Conservation (phyloP, 2,329 filamentous ascomycete genomes). For the Clonostachys solani region DNA sequence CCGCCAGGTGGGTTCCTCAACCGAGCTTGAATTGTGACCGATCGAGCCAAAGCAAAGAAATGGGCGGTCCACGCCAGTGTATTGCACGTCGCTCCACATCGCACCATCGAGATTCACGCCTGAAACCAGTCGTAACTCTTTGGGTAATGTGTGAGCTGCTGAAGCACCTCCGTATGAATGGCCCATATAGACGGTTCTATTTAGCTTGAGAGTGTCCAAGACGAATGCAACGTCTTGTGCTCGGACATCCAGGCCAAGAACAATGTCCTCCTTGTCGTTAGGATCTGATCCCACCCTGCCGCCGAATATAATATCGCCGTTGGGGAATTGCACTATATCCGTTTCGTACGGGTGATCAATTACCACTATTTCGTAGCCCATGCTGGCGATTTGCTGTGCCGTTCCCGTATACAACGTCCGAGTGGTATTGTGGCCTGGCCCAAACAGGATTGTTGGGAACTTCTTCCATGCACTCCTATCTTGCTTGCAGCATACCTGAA, state of each 20-base stretch:
- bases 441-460: constrained; percentile 30
- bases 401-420: constrained; percentile 36
- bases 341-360: constrained; percentile 46
- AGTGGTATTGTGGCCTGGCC: constrained; percentile 36
- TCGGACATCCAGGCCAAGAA: constrained; percentile 19
- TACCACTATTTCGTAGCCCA: constrained; percentile 38
- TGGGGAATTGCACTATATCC: constrained; percentile 37
- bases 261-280: constrained; percentile 3
- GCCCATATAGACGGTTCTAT: constrained; percentile 18
- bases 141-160: constrained; percentile 20
- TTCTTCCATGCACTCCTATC: constrained; percentile 8
- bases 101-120: constrained; percentile 36
- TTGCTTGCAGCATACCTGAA: constrained; percentile 12
- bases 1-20: constrained; percentile 13
- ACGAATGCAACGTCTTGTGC: constrained; percentile 29
- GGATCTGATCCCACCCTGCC: constrained; percentile 9
- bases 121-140: constrained; percentile 23
- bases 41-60: constrained; percentile 22
- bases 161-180: constrained; percentile 33
- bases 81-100: constrained; percentile 20
- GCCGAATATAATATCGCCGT: constrained; percentile 26
- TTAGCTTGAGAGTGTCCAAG: constrained; percentile 21
- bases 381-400: constrained; percentile 37
- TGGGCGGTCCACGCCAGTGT: constrained; percentile 15
- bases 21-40: constrained; percentile 12